These are phyloP conservation scores for Austropuccinia psidii DNA, from an alignment of 1,284 basidiomycete species.

Conservation along the genomic window DNA sequence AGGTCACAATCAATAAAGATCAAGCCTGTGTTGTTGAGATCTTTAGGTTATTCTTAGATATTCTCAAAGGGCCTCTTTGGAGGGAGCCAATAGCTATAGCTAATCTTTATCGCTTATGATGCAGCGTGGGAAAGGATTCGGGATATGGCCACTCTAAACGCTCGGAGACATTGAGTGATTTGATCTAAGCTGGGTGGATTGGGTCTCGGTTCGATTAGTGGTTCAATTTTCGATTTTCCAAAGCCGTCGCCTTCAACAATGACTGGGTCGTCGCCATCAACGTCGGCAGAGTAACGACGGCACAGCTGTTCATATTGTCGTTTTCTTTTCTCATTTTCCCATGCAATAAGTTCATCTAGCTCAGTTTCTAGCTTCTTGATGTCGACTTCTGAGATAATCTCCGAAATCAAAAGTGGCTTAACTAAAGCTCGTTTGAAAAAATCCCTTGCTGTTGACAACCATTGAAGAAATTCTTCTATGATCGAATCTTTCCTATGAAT, in stretches of 20 bases:
- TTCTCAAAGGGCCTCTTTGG: no score
- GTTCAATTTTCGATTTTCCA: constrained; percentile 35
- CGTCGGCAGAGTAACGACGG: constrained; percentile 35
- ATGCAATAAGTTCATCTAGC: constrained; percentile 25
- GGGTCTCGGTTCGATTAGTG: constrained; percentile 24
- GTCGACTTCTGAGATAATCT: constrained; percentile 36
- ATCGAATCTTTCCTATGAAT: constrained; percentile 38
- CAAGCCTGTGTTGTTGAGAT: no score
- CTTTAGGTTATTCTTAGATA: no score
- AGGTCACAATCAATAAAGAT: no score
- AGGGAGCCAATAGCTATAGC: no score
- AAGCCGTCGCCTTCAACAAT: constrained; percentile 41
- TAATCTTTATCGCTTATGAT: no score
- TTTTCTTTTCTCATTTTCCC: constrained; percentile 27
- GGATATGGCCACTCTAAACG: constrained; percentile 20
- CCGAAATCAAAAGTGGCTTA: constrained; percentile 30
- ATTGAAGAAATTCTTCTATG: constrained; percentile 42
- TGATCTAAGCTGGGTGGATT: constrained; percentile 23
- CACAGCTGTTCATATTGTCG: constrained; percentile 34
- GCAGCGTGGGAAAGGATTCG: no score
- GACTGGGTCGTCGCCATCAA: constrained; percentile 41
- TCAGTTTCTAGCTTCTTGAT: constrained; percentile 12
- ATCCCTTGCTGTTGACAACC: constrained; percentile 36
- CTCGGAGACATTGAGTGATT: constrained; percentile 12
- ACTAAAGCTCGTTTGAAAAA: constrained; percentile 31